Base-by-base conservation (phyloP, 2,329 filamentous ascomycete species). In the Ascochyta koolunga region DNA sequence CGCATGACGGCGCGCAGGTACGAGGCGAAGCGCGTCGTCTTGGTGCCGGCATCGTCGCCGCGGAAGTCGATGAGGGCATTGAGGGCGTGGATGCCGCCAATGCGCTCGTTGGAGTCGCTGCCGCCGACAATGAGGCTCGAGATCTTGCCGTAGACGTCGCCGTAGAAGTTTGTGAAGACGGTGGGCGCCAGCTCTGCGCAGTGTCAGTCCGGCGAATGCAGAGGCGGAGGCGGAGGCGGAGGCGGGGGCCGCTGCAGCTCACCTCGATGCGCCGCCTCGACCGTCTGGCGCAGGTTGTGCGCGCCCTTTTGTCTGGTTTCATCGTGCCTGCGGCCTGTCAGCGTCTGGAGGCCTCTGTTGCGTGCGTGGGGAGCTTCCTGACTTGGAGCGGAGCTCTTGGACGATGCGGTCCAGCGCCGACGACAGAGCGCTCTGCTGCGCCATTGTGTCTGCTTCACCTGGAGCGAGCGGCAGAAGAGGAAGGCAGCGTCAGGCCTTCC, bases 11-110 rank as follows among this genome's bases (percentile, higher is more conserved):
- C 89, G 64, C 93, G 90, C 55, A 99, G 85, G 68, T 93, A 96
- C 60, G 91, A 91, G 39, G 91, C 91, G 71, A 98, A 99, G 50
- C 95, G 87, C 25, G 93, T 96, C 54, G 95, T 96, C 77, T 98
- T 98, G 68, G 91, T 87, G 31, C 91, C 91, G 21, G 90, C 86
- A 77, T 99, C 96, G 65, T 97, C 91, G 54, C 93, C 93, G 67
- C 97, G 93, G 73, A 98, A 97, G 74, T 97, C 93, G 75, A 98
- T 93, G 49, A 99, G 86, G 52, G 89, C 89, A 74, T 96, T 93
- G 57, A 99, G 85, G 55, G 93, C 93, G 67, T 95, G 89, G 58
- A 99, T 89, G 46, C 95, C 96, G 58, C 93, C 95, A 51, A 97
- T 86, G 54, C 92, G 89, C 72, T 99, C 95, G 65, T 88, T 87